These are phyloP conservation scores for Delitschia confertaspora DNA, from an alignment of 495 filamentous ascomycete genomes.

Conservation along the genomic window DNA sequence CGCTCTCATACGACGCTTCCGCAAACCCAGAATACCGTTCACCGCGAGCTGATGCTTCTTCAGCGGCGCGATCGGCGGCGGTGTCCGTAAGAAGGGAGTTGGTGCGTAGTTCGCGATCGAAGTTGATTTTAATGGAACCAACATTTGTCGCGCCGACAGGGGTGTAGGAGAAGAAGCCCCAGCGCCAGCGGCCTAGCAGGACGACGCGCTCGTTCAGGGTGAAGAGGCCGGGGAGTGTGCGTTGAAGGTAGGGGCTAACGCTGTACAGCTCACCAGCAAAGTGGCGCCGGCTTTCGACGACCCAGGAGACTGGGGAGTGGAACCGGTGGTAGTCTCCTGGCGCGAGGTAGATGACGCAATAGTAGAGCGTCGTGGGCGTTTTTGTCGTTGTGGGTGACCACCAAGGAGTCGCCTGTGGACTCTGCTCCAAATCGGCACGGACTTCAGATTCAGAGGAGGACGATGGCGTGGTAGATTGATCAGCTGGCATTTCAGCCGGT, in stretches of 20 bases:
- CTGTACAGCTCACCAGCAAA: conserved; percentile 95
- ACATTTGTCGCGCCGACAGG: conserved; percentile 99
- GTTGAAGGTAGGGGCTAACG: conserved; percentile 88
- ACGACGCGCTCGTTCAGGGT: conserved; percentile 95
- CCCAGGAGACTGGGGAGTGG: conserved; percentile 90
- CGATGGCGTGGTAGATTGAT: conserved; percentile 59
- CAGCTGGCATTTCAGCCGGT: conserved; percentile 39
- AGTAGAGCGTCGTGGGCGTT: conserved; percentile 66
- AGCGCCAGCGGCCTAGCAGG: conserved; percentile 85
- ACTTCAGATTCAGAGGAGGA: conserved; percentile 69
- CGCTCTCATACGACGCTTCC: conserved; percentile 78
- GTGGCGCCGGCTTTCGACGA: conserved; percentile 81
- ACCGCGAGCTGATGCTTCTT: conserved; percentile 61
- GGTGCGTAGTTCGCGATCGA: conserved; percentile 87
- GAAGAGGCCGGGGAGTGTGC: conserved; percentile 85
- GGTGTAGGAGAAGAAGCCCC: conserved; percentile 93
- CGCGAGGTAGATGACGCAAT: conserved; percentile 93
- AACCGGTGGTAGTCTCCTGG: conserved; percentile 98
- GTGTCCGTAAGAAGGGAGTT: conserved; percentile 88
- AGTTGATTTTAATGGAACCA: conserved; percentile 93
- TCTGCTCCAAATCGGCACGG: conserved; percentile 68
- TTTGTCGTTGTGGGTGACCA: conserved; percentile 54
- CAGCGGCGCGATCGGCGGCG: conserved; percentile 70
- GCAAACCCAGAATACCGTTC: conserved; percentile 78
- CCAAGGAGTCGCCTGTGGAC: conserved; percentile 59